Evolutionary conservation across 2,329 filamentous ascomycete species (phyloP).

Genomic region (Pseudogymnoascus sp.): DNA sequence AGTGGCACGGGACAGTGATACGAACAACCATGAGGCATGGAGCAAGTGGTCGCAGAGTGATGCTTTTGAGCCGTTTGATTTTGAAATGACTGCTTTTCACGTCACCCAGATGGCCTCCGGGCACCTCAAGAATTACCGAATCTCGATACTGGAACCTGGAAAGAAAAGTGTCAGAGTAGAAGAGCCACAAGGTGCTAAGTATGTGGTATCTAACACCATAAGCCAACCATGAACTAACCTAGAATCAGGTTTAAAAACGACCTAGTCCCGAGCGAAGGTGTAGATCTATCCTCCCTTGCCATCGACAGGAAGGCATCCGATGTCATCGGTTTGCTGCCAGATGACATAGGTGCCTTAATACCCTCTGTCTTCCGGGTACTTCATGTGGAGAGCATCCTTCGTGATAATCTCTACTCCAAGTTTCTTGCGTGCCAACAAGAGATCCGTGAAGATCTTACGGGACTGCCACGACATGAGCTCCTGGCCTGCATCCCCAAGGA

Average conservation of each 20-base stretch:
- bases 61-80: constrained; percentile 12
- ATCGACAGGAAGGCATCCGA: constrained; percentile 25
- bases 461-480: constrained; percentile 14
- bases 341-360: constrained; percentile 29
- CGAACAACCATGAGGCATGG: constrained; percentile 12
- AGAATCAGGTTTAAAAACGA: constrained; percentile 9
- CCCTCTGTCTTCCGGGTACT: constrained; percentile 30
- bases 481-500: constrained; percentile 15
- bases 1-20: constrained; percentile 12
- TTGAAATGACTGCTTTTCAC: constrained; percentile 15
- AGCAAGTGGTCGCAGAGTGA: constrained; percentile 11
- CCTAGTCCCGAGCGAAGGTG: constrained; percentile 13
- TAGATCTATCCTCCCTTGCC: constrained; percentile 18
- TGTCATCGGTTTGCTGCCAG: constrained; percentile 28
- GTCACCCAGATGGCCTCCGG: constrained; percentile 14
- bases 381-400: constrained; percentile 35
- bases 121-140: constrained; percentile 16
- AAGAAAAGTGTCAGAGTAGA: background rate
- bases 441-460: constrained; percentile 24
- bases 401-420: constrained; percentile 26
- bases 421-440: constrained; percentile 26
- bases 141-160: background rate
- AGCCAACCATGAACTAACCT: constrained; percentile 1
- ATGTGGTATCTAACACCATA: background rate
- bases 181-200: background rate